Evolutionary conservation across 2,329 filamentous ascomycete genomes (phyloP).

Genomic region (Delphinella strobiligena): DNA sequence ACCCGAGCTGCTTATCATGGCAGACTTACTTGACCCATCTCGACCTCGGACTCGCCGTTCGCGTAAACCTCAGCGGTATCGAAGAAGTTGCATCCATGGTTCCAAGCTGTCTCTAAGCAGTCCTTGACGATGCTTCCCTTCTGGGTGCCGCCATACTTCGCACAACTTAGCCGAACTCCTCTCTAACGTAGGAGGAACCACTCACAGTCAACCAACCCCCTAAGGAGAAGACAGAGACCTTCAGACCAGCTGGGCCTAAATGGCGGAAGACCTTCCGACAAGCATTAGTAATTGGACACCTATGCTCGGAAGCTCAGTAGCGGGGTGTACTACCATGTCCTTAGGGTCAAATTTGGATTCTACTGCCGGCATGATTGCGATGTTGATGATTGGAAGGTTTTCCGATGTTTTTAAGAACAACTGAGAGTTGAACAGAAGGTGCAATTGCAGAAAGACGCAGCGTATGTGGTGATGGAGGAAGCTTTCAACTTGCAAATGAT

Average conservation of each 20-base stretch:
- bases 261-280: slow-evolving; percentile 24
- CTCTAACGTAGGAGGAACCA: no score
- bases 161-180: no score
- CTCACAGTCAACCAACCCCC: slow-evolving; percentile 33
- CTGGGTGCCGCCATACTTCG: slow-evolving; percentile 39
- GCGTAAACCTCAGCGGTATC: slow-evolving; percentile 42
- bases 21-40: slow-evolving; percentile 35
- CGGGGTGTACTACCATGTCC: slow-evolving; percentile 37
- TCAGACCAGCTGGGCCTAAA: slow-evolving; percentile 35
- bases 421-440: no score
- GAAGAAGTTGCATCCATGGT: slow-evolving; percentile 39
- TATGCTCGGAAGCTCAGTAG: no score
- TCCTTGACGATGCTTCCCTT: slow-evolving; percentile 39
- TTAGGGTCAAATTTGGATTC: slow-evolving; percentile 38
- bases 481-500: no score
- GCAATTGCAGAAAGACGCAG: no score
- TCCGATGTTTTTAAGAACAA: no score
- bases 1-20: no score
- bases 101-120: slow-evolving; percentile 37
- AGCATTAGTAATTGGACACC: no score
- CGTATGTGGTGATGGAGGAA: no score
- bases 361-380: slow-evolving; percentile 16
- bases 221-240: slow-evolving; percentile 39
- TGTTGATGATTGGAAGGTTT: no score
- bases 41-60: slow-evolving; percentile 49